Evolutionary conservation across 805 yeast genomes (phyloP).

Genomic region (Pichia kluyveri): DNA sequence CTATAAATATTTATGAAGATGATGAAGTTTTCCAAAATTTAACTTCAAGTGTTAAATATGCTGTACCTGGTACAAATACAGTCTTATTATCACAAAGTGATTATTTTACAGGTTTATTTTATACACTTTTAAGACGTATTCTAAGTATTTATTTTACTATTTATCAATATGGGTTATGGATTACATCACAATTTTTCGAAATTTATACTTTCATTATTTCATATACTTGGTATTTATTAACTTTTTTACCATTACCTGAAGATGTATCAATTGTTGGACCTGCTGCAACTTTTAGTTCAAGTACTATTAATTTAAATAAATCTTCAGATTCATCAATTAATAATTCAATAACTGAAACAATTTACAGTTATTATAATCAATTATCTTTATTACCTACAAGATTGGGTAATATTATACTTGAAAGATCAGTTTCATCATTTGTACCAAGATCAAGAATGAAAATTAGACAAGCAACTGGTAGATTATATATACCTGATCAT

Average conservation of each 20-base stretch:
- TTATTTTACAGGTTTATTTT: constrained; percentile 9
- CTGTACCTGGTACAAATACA: constrained; percentile 17
- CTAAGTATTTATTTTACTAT: constrained; percentile 9
- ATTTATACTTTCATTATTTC: not conserved
- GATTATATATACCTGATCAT: constrained; percentile 23
- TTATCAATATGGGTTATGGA: constrained; percentile 2
- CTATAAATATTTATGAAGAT: constrained; percentile 17
- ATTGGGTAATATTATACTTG: constrained; percentile 9
- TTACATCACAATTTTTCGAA: not conserved
- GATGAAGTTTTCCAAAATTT: constrained; percentile 2
- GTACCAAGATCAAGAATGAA: constrained; percentile 15
- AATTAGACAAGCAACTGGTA: constrained; percentile 10
- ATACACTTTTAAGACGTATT: constrained; percentile 10
- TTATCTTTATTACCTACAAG: constrained; percentile 10
- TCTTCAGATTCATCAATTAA: not conserved
- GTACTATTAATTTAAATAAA: not conserved
- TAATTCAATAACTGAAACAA: not conserved
- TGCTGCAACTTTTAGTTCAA: constrained; percentile 1
- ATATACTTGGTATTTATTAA: constrained; percentile 15
- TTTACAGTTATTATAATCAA: not conserved
- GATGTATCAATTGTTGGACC: constrained; percentile 2
- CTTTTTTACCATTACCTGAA: constrained; percentile 6
- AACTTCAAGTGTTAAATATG: not conserved
- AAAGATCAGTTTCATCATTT: constrained; percentile 14
- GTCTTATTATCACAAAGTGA: constrained; percentile 8